phyloP scores from a whole-genome alignment of 2,329 filamentous ascomycete genomes.

The Alternaria atra region DNA sequence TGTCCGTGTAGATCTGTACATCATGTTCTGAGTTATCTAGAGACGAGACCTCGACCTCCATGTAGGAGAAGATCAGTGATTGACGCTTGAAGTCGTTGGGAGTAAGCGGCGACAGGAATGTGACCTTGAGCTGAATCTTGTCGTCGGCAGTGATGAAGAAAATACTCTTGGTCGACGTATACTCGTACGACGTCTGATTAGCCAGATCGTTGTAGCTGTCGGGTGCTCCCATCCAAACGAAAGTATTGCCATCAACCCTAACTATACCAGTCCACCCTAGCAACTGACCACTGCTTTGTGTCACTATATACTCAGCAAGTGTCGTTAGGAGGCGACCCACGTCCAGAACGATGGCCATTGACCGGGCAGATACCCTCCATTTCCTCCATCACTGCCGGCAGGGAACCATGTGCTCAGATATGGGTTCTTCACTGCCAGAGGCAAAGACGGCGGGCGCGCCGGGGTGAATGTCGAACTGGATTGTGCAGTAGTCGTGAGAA shows the following conservation, averaged over 20 bases:
- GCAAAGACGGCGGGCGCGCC: conserved; percentile 72
- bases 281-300: conserved; percentile 59
- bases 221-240: conserved; percentile 57
- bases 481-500: conserved; percentile 23
- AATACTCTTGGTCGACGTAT: conserved; percentile 75
- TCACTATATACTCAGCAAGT: conserved; percentile 47
- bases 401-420: conserved; percentile 77
- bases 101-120: conserved; percentile 75
- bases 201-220: conserved; percentile 56
- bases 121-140: conserved; percentile 70
- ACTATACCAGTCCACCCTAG: conserved; percentile 75
- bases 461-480: conserved; percentile 67
- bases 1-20: conserved; percentile 76
- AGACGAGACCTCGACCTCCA: conserved; percentile 70
- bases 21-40: conserved; percentile 69
- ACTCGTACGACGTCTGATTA: conserved; percentile 70
- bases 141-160: conserved; percentile 72
- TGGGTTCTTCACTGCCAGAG: conserved; percentile 77
- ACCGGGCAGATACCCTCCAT: conserved; percentile 73
- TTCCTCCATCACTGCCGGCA: conserved; percentile 67
- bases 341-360: conserved; percentile 75
- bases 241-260: conserved; percentile 64
- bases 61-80: conserved; percentile 75
- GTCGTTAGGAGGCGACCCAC: conserved; percentile 50
- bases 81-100: conserved; percentile 72